Evolutionary conservation across 768 basidiomycete species (phyloP).

Genomic region (Mycena rebaudengoi): DNA sequence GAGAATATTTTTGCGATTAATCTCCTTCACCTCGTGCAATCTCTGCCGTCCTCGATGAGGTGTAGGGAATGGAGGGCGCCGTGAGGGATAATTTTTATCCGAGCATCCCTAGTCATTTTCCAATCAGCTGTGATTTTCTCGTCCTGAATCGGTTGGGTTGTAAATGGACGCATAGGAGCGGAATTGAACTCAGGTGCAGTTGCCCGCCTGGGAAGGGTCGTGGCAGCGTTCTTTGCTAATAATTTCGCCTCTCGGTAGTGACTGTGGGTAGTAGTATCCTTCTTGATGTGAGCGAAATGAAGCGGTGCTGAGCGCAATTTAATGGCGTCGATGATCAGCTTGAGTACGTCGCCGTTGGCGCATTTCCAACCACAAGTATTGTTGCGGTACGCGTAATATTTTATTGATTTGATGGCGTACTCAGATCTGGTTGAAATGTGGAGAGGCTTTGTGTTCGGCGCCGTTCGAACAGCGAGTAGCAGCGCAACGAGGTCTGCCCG

Average conservation of each 20-base stretch:
- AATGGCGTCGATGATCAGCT: neutral
- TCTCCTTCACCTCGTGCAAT: neutral
- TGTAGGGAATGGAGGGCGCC: neutral
- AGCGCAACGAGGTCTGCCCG: too few relatives aligned
- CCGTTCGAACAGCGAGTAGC: neutral
- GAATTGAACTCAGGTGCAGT: neutral
- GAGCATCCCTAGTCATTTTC: neutral
- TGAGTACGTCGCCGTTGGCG: neutral
- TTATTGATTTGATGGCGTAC: neutral
- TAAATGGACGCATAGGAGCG: neutral
- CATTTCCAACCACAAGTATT: neutral
- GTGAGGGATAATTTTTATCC: neutral
- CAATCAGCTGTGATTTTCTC: neutral
- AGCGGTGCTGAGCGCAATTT: neutral
- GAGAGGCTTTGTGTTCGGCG: neutral
- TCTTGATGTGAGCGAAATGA: neutral
- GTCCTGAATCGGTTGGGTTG: neutral
- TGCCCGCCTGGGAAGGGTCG: neutral
- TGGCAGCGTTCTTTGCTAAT: neutral
- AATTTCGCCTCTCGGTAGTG: neutral
- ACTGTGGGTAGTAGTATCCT: too few relatives aligned
- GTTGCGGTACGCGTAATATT: neutral
- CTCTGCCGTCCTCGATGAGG: neutral
- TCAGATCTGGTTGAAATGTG: neutral
- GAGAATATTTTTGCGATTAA: neutral